phyloP scores from a whole-genome alignment of 768 basidiomycete genomes.

The Butyriboletus loyo region DNA sequence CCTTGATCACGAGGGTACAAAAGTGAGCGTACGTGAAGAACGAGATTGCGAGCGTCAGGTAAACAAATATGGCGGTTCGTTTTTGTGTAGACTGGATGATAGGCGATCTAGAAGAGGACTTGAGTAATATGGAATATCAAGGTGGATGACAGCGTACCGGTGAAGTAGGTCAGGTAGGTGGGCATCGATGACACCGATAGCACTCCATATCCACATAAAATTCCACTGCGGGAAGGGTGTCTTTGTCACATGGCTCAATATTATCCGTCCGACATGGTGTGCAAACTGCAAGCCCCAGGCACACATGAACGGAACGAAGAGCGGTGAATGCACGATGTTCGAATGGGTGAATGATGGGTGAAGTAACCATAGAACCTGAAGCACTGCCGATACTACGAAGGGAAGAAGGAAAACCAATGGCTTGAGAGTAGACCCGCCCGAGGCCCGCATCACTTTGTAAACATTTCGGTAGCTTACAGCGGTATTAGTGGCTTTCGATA shows the following conservation, averaged over 20 bases:
- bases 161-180: constrained; percentile 68
- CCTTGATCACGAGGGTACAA: constrained; percentile 75
- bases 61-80: constrained; percentile 69
- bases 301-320: constrained; percentile 84
- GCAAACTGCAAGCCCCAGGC: constrained; percentile 93
- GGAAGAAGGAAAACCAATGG: constrained; percentile 80
- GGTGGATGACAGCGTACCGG: constrained; percentile 43
- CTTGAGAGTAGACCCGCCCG: constrained; percentile 39
- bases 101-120: constrained; percentile 51
- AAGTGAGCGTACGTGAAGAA: constrained; percentile 72
- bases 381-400: constrained; percentile 63
- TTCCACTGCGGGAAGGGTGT: constrained; percentile 84
- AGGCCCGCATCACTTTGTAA: constrained; percentile 48
- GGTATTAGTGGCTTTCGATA: constrained; percentile 1
- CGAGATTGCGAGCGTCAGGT: constrained; percentile 64
- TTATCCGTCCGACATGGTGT: constrained; percentile 89
- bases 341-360: constrained; percentile 60
- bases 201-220: constrained; percentile 80
- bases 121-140: constrained; percentile 5
- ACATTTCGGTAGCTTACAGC: constrained; percentile 76
- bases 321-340: constrained; percentile 68
- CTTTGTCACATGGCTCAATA: constrained; percentile 88
- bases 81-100: constrained; percentile 68
- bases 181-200: constrained; percentile 77
- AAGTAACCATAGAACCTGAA: constrained; percentile 81